Evolutionary conservation across 768 basidiomycete species (phyloP).

Genomic region (Sporobolomyces phaffii): DNA sequence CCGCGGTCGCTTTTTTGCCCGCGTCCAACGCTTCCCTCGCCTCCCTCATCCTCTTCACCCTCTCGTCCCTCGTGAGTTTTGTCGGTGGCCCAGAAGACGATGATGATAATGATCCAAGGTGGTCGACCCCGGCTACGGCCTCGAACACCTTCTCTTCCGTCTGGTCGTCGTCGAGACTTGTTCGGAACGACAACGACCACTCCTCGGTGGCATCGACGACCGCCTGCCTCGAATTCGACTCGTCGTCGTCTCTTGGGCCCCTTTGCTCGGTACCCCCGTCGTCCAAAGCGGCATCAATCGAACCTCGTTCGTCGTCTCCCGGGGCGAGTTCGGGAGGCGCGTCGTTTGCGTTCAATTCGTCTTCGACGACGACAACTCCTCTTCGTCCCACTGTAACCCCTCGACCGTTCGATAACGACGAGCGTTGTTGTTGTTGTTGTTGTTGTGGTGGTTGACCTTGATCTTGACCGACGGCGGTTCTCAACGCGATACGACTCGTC

Average conservation of each 20-base stretch:
- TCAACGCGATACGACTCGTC: neutral
- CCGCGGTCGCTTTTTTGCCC: neutral
- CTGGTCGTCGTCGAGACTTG: too few species aligned
- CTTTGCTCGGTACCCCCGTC: neutral
- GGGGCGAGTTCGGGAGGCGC: neutral
- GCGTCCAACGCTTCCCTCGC: conserved; percentile 14
- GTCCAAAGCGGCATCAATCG: neutral
- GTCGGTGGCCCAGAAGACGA: too few species aligned
- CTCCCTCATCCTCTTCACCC: conserved; percentile 32
- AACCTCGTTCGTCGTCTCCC: neutral
- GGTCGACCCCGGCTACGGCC: conserved; percentile 18
- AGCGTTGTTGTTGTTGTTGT: too few species aligned
- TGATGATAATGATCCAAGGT: neutral
- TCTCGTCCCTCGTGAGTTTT: conserved; percentile 31
- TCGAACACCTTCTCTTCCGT: conserved; percentile 34
- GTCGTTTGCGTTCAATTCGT: neutral
- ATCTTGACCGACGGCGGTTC: neutral
- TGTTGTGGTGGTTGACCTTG: neutral
- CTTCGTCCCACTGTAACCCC: neutral
- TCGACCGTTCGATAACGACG: too few species aligned
- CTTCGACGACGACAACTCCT: neutral
- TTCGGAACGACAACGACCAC: conserved; percentile 16
- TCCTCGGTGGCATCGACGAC: conserved; percentile 22
- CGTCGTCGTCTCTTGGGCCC: neutral
- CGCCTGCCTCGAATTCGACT: conserved; percentile 5